Evolutionary conservation across 371 early-diverging fungal genomes (phyloP), one percentile per base, ranked within the genome.

Genomic region (Smittium culicis): DNA sequence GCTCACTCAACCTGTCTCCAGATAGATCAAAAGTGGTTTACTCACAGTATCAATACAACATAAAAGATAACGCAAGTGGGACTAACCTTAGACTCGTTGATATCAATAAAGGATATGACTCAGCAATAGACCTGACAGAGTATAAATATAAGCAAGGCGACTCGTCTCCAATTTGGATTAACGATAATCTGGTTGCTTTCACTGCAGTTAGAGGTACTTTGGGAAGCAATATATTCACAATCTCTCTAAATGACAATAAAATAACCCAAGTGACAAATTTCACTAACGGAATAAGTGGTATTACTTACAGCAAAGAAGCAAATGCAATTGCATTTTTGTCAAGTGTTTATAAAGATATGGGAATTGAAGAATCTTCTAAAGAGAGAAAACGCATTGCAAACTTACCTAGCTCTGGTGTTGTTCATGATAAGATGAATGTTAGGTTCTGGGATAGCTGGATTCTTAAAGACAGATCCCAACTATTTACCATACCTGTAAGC

Each of bases 371-470:
- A 35, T 73, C 73, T 0, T 73, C 70, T 2, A 33, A 66, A 67
- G 71, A 74, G 25, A 57, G 56, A 33, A 68, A 69, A 66, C 72
- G 74, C 14, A 54, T 67, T n/a, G 8, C 45, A 14, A 8, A 45
- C 14, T 14, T 8, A 14, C 72, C 72, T 8, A 73, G 77, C 25
- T 66, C 77, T 2, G 78, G 70, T 17, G 66, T 66, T 45, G 63
- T 63, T n/a, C 77, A 70, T 67, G 78, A 77, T 1, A 73, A 74
- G 33, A 70, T 78, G 64, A 74, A 73, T 76, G 72, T 78, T 32
- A 72, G 78, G 14, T 74, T 77, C 64, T 78, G 78, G 77, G 78
- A 78, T 45, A 68, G 69, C n/a, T 78, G 73, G 35, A 64, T 68
- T 0, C 55, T 74, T 29, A 66, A 71, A 16, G 73, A 73, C 67